Percentiles rank a stretch among this genome's conserved stretches.
Evolutionary conservation across 176 grass and related monocot species (phyloP).

Genomic region (Carex cristatella): DNA sequence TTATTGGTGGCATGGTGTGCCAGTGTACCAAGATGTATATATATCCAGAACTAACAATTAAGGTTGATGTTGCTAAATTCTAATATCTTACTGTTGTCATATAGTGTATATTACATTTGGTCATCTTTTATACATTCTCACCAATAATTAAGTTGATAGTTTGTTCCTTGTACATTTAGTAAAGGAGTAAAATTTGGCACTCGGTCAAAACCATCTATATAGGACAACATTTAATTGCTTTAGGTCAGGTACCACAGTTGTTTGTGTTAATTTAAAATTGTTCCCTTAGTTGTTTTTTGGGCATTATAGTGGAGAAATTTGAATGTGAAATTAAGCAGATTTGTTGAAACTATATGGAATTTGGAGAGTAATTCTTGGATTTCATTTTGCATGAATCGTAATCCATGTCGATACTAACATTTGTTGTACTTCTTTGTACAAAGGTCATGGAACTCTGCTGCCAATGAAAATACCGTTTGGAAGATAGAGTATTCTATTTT

Average conservation of each 20-base stretch:
- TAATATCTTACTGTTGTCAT: not conserved
- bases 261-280: not conserved
- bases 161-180: not conserved
- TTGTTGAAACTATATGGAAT: constrained; percentile 11
- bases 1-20: not conserved
- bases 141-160: not conserved
- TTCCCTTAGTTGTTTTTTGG: not conserved
- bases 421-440: constrained; percentile 15
- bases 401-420: not conserved
- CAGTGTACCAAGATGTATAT: not conserved
- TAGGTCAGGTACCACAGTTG: not conserved
- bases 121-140: not conserved
- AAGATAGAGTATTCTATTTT: constrained; percentile 50
- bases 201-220: not conserved
- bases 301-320: not conserved
- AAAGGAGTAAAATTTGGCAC: not conserved
- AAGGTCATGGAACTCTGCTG: constrained; percentile 90
- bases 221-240: not conserved
- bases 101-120: not conserved
- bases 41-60: not conserved
- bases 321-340: not conserved
- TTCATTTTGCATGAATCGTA: not conserved
- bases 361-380: constrained; percentile 10
- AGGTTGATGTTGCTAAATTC: not conserved
- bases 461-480: constrained; percentile 65